Percentiles rank a stretch among this genome's conserved stretches.
These are phyloP conservation scores for Solanum dulcamara DNA, from an alignment of 257 asterid species.

Conservation along the genomic window DNA sequence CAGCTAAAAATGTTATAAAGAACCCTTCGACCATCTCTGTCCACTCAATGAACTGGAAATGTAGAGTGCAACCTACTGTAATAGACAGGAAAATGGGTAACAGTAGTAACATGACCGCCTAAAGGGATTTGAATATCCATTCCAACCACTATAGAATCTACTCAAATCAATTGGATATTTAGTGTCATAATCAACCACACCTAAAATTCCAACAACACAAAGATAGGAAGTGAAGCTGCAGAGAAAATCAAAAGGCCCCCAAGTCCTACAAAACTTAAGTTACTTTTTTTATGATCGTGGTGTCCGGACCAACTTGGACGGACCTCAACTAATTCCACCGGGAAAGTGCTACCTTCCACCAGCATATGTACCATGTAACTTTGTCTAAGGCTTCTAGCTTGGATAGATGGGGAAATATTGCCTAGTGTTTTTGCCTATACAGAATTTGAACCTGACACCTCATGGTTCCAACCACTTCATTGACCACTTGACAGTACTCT, in stretches of 20 bases:
- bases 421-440: not conserved
- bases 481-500: not conserved
- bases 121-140: not conserved
- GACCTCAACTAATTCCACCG: not conserved
- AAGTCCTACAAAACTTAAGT: not conserved
- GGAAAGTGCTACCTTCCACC: not conserved
- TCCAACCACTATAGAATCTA: not conserved
- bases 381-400: not conserved
- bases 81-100: not conserved
- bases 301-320: accelerated
- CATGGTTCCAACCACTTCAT: not conserved
- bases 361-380: not conserved
- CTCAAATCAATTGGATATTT: not conserved
- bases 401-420: not conserved
- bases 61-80: not conserved
- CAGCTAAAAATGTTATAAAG: not conserved
- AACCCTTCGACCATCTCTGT: not conserved
- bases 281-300: not conserved
- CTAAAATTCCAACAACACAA: not conserved
- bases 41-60: not conserved
- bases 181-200: not conserved
- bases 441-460: not conserved
- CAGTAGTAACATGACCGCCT: not conserved
- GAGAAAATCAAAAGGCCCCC: not conserved
- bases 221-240: not conserved